These are phyloP conservation scores for Ophiocordyceps unilateralis DNA, from an alignment of 2,329 filamentous ascomycete species.

Conservation along the genomic window DNA sequence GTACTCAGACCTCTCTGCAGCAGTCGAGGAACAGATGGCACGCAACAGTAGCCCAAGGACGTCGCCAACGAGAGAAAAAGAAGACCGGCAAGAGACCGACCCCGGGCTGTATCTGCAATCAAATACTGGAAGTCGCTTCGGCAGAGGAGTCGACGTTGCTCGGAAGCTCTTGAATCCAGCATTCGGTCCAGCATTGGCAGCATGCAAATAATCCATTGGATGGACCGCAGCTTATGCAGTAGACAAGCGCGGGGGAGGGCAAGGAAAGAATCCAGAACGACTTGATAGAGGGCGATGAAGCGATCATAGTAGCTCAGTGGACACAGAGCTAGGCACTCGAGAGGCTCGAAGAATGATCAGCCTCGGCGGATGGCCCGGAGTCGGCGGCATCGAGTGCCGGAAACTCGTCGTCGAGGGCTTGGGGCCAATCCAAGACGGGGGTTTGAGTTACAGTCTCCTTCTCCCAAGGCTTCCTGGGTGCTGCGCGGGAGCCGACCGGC, in stretches of 20 bases:
- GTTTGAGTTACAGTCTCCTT: constrained; percentile 21
- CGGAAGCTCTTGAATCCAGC: constrained; percentile 4
- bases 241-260: neutral
- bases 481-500: constrained; percentile 28
- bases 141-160: constrained; percentile 3
- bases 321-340: too few species aligned
- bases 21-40: too few species aligned
- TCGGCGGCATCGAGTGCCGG: constrained; percentile 16
- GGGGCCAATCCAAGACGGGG: constrained; percentile 7
- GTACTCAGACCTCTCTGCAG: too few species aligned
- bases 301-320: too few species aligned
- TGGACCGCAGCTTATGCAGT: neutral
- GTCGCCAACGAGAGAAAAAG: too few species aligned
- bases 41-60: too few species aligned
- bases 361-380: neutral
- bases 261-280: neutral
- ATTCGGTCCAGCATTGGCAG: constrained; percentile 1
- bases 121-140: constrained; percentile 1
- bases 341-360: too few species aligned
- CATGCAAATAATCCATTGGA: neutral
- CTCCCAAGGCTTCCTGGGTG: constrained; percentile 62
- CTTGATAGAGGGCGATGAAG: neutral
- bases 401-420: constrained; percentile 17
- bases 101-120: too few species aligned
- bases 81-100: too few species aligned